phyloP scores from a whole-genome alignment of 1,284 basidiomycete species.

The Boletus nobilissimus region DNA sequence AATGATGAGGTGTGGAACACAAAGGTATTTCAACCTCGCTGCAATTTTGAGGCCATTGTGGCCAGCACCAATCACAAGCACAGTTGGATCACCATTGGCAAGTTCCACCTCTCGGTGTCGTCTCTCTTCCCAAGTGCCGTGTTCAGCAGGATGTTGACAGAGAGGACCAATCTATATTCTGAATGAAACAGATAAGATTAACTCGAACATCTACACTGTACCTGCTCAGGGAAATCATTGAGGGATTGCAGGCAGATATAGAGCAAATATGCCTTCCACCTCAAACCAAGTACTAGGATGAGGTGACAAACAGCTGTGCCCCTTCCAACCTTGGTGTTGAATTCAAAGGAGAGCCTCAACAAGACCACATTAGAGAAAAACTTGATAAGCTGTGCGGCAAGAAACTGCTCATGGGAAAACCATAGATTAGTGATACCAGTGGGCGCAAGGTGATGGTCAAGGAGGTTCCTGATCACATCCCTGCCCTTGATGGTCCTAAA shows the following conservation, averaged over 20 bases:
- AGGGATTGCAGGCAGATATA: slow-evolving; percentile 62
- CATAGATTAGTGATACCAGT: slow-evolving; percentile 43
- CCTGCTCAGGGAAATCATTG: slow-evolving; percentile 55
- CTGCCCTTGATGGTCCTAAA: slow-evolving; percentile 42
- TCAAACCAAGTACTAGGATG: slow-evolving; percentile 26
- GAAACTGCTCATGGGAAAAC: slow-evolving; percentile 31
- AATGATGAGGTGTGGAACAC: slow-evolving; percentile 48
- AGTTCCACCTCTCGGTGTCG: slow-evolving; percentile 41
- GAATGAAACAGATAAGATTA: slow-evolving; percentile 4
- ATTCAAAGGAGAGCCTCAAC: too few relatives aligned
- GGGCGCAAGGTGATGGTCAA: slow-evolving; percentile 44
- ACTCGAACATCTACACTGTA: background rate
- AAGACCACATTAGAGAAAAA: slow-evolving; percentile 40
- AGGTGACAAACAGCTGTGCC: slow-evolving; percentile 37
- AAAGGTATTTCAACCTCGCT: slow-evolving; percentile 53
- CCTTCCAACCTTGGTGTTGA: slow-evolving; percentile 40
- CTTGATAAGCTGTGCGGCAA: slow-evolving; percentile 37
- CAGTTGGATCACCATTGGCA: slow-evolving; percentile 40
- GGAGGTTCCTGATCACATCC: slow-evolving; percentile 37
- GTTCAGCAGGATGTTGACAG: slow-evolving; percentile 34
- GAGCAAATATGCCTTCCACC: slow-evolving; percentile 45
- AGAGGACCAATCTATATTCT: too few relatives aligned
- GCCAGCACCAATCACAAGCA: slow-evolving; percentile 49
- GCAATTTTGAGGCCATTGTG: slow-evolving; percentile 51
- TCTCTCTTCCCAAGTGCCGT: slow-evolving; percentile 44